phyloP scores from a whole-genome alignment of 768 basidiomycete species.

The Serendipita vermifera region DNA sequence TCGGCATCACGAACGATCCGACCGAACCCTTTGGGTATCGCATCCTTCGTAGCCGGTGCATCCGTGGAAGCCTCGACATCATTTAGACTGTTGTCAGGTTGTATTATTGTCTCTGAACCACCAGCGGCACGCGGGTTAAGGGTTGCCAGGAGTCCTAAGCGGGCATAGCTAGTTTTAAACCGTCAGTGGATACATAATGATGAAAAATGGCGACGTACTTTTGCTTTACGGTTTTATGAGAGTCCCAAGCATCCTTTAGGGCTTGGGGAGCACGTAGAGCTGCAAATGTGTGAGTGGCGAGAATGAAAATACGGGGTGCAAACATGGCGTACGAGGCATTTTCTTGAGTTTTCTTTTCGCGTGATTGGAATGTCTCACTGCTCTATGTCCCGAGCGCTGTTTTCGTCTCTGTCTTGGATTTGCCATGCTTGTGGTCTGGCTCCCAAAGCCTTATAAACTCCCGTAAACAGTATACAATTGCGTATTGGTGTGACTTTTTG shows the following conservation, averaged over 20 bases:
- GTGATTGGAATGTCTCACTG: conserved; percentile 59
- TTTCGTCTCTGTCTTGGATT: conserved; percentile 92
- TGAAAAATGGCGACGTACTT: conserved; percentile 44
- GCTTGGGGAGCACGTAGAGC: conserved; percentile 72
- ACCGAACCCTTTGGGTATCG: conserved; percentile 54
- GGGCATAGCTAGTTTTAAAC: conserved; percentile 44
- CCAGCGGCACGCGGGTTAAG: conserved; percentile 58
- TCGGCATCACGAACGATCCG: conserved; percentile 67
- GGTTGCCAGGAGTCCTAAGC: conserved; percentile 57
- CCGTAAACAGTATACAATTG: too few species aligned
- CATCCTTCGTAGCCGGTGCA: conserved; percentile 18
- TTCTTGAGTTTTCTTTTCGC: conserved; percentile 69
- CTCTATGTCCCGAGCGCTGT: conserved; percentile 58
- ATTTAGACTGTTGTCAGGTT: background rate
- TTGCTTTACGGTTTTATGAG: conserved; percentile 74
- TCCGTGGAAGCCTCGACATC: background rate
- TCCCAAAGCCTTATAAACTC: too few species aligned
- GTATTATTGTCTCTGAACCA: conserved; percentile 38
- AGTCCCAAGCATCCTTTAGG: conserved; percentile 80
- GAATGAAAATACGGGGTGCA: conserved; percentile 1
- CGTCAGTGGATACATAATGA: conserved; percentile 8
- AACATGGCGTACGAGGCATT: conserved; percentile 45
- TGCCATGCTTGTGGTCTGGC: too few species aligned
- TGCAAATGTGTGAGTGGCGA: conserved; percentile 20
- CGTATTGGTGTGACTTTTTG: too few species aligned